Conservation (phyloP, 148 eudicot species). For the Pouteria glomerata region DNA sequence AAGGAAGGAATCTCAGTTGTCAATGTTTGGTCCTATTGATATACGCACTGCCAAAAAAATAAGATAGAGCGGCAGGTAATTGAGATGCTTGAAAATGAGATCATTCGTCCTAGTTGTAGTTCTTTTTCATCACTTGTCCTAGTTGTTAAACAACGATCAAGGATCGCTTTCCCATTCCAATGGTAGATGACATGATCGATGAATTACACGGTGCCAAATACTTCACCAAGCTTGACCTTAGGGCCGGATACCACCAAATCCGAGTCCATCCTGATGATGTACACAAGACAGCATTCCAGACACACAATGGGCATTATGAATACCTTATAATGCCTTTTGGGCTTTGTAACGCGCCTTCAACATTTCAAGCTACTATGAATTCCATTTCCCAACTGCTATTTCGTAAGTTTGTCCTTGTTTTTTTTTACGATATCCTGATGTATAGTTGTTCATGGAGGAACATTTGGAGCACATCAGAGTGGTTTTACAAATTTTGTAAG, state of each 20-base stretch:
- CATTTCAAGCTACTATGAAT: conserved; percentile 6
- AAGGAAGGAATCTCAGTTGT: not conserved
- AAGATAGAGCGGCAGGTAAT: not conserved
- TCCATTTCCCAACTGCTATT: not conserved
- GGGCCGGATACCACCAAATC: conserved; percentile 5
- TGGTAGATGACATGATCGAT: conserved; percentile 2
- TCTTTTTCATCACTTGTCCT: conserved; percentile 1
- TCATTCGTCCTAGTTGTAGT: not conserved
- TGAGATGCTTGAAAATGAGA: not conserved
- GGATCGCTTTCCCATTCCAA: conserved; percentile 3
- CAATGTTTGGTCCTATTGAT: conserved; percentile 1
- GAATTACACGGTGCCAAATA: conserved; percentile 1
- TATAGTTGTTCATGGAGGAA: conserved; percentile 2
- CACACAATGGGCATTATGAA: conserved; percentile 1
- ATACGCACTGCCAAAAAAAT: not conserved
- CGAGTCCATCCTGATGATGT: not conserved
- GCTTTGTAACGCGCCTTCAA: conserved; percentile 4
- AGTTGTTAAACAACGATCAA: conserved; percentile 2
- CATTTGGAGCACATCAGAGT: not conserved
- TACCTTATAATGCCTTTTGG: conserved; percentile 12
- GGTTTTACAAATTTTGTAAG: not conserved
- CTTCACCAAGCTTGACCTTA: conserved; percentile 8
- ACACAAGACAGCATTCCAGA: conserved; percentile 1
- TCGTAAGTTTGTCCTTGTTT: conserved; percentile 3
- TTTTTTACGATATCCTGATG: conserved; percentile 7